Percentiles rank a stretch among this genome's conserved stretches.
phyloP scores from a whole-genome alignment of 768 basidiomycete genomes.

The Chalciporus piperatus region DNA sequence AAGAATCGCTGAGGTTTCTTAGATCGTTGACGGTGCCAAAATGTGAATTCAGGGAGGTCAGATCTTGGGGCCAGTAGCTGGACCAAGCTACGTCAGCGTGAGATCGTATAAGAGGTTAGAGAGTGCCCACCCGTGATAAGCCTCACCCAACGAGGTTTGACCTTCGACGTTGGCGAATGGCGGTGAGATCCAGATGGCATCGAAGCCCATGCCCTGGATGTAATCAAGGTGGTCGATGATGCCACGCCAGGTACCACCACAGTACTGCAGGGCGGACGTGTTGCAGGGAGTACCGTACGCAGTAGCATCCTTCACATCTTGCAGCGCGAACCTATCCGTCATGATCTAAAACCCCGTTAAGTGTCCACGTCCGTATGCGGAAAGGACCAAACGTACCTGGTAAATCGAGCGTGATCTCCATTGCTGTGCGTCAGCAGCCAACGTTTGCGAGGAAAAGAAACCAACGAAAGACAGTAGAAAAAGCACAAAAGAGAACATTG shows the following conservation, averaged over 20 bases:
- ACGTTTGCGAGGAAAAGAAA: conserved; percentile 9
- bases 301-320: conserved; percentile 29
- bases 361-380: neutral
- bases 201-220: conserved; percentile 61
- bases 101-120: neutral
- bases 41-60: conserved; percentile 47
- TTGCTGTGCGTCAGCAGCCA: conserved; percentile 41
- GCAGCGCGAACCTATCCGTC: conserved; percentile 61
- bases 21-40: conserved; percentile 55
- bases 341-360: conserved; percentile 35
- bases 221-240: conserved; percentile 57
- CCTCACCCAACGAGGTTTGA: conserved; percentile 48
- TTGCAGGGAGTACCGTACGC: conserved; percentile 41
- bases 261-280: conserved; percentile 46
- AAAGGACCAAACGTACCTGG: conserved; percentile 34
- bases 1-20: conserved; percentile 41
- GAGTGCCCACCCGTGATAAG: conserved; percentile 50
- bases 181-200: conserved; percentile 59
- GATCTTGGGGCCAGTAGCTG: conserved; percentile 52
- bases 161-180: conserved; percentile 49
- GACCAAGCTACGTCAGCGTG: neutral
- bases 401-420: conserved; percentile 57
- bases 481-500: conserved; percentile 12
- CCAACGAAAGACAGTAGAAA: conserved; percentile 6
- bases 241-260: conserved; percentile 56